Evolutionary conservation across 306 rosid genomes (phyloP).

Genomic region (Rubus parviflorus): DNA sequence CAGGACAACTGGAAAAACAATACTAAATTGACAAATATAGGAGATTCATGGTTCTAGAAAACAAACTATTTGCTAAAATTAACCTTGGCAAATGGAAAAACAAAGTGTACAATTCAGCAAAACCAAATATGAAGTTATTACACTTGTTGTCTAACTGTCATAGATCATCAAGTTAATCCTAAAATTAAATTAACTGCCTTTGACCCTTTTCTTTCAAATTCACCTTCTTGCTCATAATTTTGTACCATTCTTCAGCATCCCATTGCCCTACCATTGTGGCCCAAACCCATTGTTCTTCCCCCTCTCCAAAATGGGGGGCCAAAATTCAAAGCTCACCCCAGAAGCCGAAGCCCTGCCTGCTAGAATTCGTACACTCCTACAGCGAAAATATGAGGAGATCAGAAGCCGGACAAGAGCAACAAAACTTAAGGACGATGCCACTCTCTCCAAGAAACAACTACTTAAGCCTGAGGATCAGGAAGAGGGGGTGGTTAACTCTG

Average conservation of each 20-base stretch:
- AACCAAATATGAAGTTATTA: neutral
- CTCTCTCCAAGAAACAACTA: constrained; percentile 48
- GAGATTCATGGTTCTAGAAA: neutral
- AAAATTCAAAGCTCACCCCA: constrained; percentile 47
- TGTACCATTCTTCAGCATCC: constrained; percentile 6
- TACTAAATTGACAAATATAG: neutral
- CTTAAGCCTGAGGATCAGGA: constrained; percentile 28
- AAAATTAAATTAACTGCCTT: constrained; percentile 6
- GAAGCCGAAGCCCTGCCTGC: constrained; percentile 34
- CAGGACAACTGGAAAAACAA: neutral
- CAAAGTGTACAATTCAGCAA: neutral
- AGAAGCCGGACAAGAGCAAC: constrained; percentile 20
- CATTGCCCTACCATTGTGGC: constrained; percentile 8
- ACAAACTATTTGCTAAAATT: constrained; percentile 6
- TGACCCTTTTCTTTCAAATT: constrained; percentile 22
- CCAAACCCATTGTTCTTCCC: constrained; percentile 2
- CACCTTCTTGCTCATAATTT: constrained; percentile 2
- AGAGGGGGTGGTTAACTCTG: constrained; percentile 22
- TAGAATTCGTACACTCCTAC: constrained; percentile 34
- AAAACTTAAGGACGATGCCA: constrained; percentile 1
- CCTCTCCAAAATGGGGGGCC: constrained; percentile 55
- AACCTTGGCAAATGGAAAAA: constrained; percentile 7
- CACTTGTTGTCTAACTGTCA: constrained; percentile 16
- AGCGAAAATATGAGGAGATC: constrained; percentile 32
- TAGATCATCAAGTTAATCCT: constrained; percentile 7